phyloP scores from a whole-genome alignment of 2,329 filamentous ascomycete genomes.

The Pyrenophora graminea region DNA sequence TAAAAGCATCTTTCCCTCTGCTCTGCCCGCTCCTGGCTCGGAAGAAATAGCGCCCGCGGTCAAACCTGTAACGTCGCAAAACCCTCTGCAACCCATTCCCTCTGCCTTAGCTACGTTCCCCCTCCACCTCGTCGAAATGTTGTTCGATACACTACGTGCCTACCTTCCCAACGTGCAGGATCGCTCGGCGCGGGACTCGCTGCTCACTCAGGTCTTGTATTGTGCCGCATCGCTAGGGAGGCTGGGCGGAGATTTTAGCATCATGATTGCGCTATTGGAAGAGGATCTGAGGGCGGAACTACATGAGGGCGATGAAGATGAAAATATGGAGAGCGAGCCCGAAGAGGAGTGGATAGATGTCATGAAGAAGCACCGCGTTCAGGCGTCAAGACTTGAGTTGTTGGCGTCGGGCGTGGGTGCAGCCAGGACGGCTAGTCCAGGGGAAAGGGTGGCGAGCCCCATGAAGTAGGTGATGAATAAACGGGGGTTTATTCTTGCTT shows the following conservation, averaged over 20 bases:
- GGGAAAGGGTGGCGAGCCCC: slow-evolving; percentile 9
- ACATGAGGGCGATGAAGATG: slow-evolving; percentile 36
- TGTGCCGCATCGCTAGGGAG: slow-evolving; percentile 89
- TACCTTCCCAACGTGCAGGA: slow-evolving; percentile 86
- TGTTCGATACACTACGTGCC: slow-evolving; percentile 72
- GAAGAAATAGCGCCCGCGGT: slow-evolving; percentile 33
- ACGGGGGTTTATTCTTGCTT: neutral
- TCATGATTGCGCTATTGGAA: slow-evolving; percentile 72
- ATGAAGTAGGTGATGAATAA: neutral
- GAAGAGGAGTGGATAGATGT: slow-evolving; percentile 81
- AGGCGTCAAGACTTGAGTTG: slow-evolving; percentile 76
- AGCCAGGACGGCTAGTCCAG: slow-evolving; percentile 29
- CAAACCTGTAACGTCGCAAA: slow-evolving; percentile 25
- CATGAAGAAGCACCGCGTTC: slow-evolving; percentile 81
- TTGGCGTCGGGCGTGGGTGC: slow-evolving; percentile 50
- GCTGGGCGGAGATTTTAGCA: slow-evolving; percentile 88
- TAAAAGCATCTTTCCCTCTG: slow-evolving; percentile 79
- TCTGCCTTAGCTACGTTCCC: slow-evolving; percentile 83
- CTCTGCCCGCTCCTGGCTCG: slow-evolving; percentile 49
- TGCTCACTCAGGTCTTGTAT: slow-evolving; percentile 90
- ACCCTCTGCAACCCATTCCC: slow-evolving; percentile 63
- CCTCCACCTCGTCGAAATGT: slow-evolving; percentile 77
- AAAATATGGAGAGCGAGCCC: slow-evolving; percentile 46
- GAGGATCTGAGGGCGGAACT: slow-evolving; percentile 51
- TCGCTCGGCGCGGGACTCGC: slow-evolving; percentile 77